Evolutionary conservation across 306 rosid species (phyloP), one percentile per base, ranked within the genome.

Genomic region (Dalbergia oliveri): DNA sequence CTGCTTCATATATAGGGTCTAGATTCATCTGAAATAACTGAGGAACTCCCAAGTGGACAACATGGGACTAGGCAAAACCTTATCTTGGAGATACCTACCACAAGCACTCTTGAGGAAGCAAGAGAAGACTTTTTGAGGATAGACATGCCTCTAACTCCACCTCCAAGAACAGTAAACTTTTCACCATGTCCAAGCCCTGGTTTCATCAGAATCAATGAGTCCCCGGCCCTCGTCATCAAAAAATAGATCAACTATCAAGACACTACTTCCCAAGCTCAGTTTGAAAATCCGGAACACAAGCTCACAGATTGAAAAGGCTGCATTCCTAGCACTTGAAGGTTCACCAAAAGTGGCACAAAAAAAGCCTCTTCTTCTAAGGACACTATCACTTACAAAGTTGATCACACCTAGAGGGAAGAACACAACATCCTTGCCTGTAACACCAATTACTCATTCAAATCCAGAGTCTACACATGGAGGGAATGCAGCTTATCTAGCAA

Each of bases 391-490:
- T 37, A 75, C 88, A 44, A 88, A 78, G 51, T 33, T 86, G 43
- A 66, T 90, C 69, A 75, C 88, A 31, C 84, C 87, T 0, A 82
- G 79, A 75, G 68, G 45, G 79, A 88, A 81, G 70, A 85, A 71
- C 75, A n/a, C 83, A 0, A 85, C 94, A 64, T 90, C 97, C 66
- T 81, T 88, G 77, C 95, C 93, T 5, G 86, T 44, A 73, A 85
- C 90, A 1, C 91, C 97, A 21, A 68, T 81, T 47, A 54, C 94
- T 54, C 90, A 83, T 54, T 92, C 94, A 57, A 87, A 84, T 81
- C 92, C 89, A 37, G 93, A 64, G 82, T 89, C 87, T 45, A 58
- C 82, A 65, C 91, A 90, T 80, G 94, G 93, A 62, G 85, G 87
- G 59, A 81, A 72, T 86, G 13, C 51, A 16, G 51, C 8, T 71